Percentiles rank a stretch among this genome's conserved stretches.
These are phyloP conservation scores for Macrolepiota albuminosa DNA, from an alignment of 768 basidiomycete genomes.

Conservation along the genomic window DNA sequence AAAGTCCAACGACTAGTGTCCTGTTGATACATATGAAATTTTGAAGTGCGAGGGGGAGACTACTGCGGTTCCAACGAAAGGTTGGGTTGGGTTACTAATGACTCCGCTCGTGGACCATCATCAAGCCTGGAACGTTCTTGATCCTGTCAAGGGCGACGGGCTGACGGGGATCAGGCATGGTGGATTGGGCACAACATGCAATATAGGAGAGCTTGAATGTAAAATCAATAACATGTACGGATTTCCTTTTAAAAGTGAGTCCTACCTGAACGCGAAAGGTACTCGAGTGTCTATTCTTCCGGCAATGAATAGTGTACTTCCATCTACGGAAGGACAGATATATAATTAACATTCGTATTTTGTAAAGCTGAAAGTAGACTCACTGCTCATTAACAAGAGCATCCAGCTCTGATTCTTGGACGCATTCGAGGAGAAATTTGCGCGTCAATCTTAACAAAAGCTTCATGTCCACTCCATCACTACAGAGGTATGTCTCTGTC, in stretches of 20 bases:
- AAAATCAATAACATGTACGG: neutral
- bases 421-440: conserved; percentile 43
- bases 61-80: neutral
- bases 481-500: conserved; percentile 50
- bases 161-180: conserved; percentile 47
- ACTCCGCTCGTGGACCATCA: conserved; percentile 59
- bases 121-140: conserved; percentile 63
- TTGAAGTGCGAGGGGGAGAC: neutral
- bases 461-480: conserved; percentile 55
- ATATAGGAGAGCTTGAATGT: conserved; percentile 54
- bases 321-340: conserved; percentile 39
- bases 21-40: neutral
- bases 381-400: conserved; percentile 68
- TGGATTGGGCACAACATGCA: conserved; percentile 54
- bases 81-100: conserved; percentile 11
- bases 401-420: conserved; percentile 43
- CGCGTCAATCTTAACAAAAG: conserved; percentile 56
- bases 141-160: conserved; percentile 62
- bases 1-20: neutral
- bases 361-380: conserved; percentile 22
- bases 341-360: neutral
- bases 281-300: conserved; percentile 34
- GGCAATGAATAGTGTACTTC: conserved; percentile 55
- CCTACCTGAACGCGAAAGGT: conserved; percentile 60
- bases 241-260: conserved; percentile 1